These are phyloP conservation scores for Micromonas pusilla DNA, from an alignment of 139 green algal genomes.

Conservation along the genomic window DNA sequence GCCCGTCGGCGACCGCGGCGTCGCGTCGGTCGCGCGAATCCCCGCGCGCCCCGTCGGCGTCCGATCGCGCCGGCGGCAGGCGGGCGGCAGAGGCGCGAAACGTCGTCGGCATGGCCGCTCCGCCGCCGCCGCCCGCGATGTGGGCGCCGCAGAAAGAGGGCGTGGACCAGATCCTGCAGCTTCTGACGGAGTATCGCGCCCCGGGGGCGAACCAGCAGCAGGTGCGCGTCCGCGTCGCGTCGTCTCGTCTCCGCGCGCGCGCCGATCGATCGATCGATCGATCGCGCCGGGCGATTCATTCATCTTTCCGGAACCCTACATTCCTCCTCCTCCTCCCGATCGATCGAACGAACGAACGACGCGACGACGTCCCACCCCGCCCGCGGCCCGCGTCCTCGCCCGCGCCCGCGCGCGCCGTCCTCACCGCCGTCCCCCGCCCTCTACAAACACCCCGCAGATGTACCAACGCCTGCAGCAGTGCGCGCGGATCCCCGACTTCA, in stretches of 20 bases:
- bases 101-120: not conserved
- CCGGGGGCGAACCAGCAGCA: constrained; percentile 70
- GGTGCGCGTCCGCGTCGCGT: constrained; percentile 35
- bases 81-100: not conserved
- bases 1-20: too few relatives aligned
- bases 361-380: not conserved
- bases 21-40: too few relatives aligned
- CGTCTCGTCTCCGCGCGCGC: not conserved
- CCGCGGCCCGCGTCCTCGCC: not conserved
- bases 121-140: not conserved
- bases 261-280: not conserved
- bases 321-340: too few relatives aligned
- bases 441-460: constrained; percentile 57
- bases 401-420: not conserved
- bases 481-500: constrained; percentile 77
- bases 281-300: not conserved
- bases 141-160: constrained; percentile 64
- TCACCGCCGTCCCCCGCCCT: not conserved
- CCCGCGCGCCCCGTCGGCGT: too few relatives aligned
- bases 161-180: constrained; percentile 59
- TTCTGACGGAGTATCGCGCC: constrained; percentile 70
- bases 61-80: not conserved
- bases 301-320: too few relatives aligned
- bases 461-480: constrained; percentile 72
- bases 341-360: not conserved